phyloP scores from a whole-genome alignment of 257 asterid species.

The Solanum chilense region DNA sequence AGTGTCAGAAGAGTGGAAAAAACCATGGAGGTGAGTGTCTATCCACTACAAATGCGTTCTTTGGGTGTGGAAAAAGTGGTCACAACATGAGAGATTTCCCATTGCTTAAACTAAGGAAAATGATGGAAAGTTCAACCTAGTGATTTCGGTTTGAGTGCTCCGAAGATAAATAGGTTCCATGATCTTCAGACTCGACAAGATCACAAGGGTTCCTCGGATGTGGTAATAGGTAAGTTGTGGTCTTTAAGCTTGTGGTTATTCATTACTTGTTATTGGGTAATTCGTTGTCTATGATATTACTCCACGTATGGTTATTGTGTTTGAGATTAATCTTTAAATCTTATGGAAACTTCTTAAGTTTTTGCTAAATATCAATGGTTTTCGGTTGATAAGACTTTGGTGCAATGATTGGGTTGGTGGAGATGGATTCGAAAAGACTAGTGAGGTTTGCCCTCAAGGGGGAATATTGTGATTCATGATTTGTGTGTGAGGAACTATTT shows the following conservation, averaged over 20 bases:
- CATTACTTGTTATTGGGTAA: background rate
- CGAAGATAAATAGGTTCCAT: background rate
- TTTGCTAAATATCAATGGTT: background rate
- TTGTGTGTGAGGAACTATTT: background rate
- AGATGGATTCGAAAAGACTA: background rate
- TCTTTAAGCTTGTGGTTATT: background rate
- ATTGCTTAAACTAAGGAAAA: background rate
- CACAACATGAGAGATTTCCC: background rate
- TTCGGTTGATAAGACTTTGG: background rate
- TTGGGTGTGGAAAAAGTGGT: background rate
- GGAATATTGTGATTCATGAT: no score
- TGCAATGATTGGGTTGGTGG: background rate
- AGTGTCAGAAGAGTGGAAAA: accelerated
- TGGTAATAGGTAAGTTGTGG: background rate
- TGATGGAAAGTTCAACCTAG: background rate
- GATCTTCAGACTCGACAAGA: background rate
- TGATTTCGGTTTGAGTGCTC: background rate
- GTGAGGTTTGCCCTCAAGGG: background rate
- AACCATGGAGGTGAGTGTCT: background rate
- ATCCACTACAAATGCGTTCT: background rate
- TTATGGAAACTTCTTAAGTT: background rate
- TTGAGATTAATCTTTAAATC: no score
- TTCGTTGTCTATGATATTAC: background rate
- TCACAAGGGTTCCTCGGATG: background rate
- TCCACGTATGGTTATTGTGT: background rate